Percentiles rank a stretch among this genome's conserved stretches.
These are phyloP conservation scores for Cladosporium sp. DNA, from an alignment of 2,329 filamentous ascomycete species.

Conservation along the genomic window DNA sequence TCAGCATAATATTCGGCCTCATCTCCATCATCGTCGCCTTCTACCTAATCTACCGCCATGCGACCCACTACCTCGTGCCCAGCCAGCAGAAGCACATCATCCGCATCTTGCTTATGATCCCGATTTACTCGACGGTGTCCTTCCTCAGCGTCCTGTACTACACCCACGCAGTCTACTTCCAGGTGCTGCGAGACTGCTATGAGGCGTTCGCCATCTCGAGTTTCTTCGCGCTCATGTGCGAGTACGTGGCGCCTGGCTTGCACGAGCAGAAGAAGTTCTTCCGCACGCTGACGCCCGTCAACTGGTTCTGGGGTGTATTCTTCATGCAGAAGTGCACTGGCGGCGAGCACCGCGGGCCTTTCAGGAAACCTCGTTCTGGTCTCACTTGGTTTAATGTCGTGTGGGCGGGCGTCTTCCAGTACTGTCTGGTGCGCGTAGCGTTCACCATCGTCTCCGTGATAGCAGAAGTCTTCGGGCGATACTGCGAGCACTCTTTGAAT, in stretches of 20 bases:
- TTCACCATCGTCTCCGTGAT: constrained; percentile 78
- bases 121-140: constrained; percentile 73
- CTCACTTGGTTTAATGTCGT: constrained; percentile 87
- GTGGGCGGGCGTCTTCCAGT: constrained; percentile 82
- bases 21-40: constrained; percentile 54
- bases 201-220: constrained; percentile 86
- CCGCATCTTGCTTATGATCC: constrained; percentile 85
- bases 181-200: constrained; percentile 80
- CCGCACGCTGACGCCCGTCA: constrained; percentile 63
- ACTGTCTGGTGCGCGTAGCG: constrained; percentile 76
- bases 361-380: constrained; percentile 75
- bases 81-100: constrained; percentile 71
- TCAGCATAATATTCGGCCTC: constrained; percentile 55
- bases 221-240: constrained; percentile 80
- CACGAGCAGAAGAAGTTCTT: constrained; percentile 84
- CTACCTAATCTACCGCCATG: constrained; percentile 58
- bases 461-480: constrained; percentile 66
- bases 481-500: constrained; percentile 76
- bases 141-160: constrained; percentile 75
- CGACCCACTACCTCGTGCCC: constrained; percentile 60
- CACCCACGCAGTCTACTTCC: constrained; percentile 75
- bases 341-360: constrained; percentile 63
- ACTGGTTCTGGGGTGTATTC: constrained; percentile 73
- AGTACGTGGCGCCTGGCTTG: constrained; percentile 74
- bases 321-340: constrained; percentile 72